A percentile compares a stretch with the other conserved stretches of the same genome.
These are phyloP conservation scores for Chlamydomonas schloesseri DNA, from an alignment of 139 green algal genomes.

Conservation along the genomic window DNA sequence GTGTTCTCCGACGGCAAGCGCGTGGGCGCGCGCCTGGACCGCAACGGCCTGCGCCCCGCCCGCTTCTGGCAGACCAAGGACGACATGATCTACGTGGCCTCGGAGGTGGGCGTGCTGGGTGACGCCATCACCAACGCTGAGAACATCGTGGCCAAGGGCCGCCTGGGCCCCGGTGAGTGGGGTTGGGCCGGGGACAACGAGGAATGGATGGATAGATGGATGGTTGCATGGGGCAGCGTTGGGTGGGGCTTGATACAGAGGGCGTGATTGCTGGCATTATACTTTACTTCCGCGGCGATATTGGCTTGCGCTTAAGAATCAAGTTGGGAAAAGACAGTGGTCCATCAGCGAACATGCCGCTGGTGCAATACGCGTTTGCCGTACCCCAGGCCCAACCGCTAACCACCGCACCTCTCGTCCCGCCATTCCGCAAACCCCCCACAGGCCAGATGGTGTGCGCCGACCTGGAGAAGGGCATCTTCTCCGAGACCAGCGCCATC, in stretches of 20 bases:
- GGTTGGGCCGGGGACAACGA: background rate
- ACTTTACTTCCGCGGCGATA: no score
- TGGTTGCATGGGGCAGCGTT: no score
- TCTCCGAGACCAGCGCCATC: conserved; percentile 91
- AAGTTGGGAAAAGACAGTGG: no score
- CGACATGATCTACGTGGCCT: conserved; percentile 97
- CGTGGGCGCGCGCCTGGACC: conserved; percentile 94
- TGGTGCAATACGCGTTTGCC: no score
- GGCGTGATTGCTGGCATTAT: no score
- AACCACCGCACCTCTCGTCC: no score
- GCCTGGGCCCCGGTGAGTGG: conserved; percentile 86
- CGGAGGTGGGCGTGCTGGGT: conserved; percentile 95
- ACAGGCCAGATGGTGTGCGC: conserved; percentile 94
- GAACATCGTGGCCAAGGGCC: conserved; percentile 92
- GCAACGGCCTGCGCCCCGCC: conserved; percentile 97
- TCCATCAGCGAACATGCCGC: no score
- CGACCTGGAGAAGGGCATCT: conserved; percentile 87
- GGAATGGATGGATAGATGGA: background rate
- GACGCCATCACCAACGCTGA: conserved; percentile 89
- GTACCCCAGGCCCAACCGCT: no score
- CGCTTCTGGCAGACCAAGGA: conserved; percentile 97
- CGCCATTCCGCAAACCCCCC: no score
- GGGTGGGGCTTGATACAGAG: no score
- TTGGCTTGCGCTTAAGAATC: no score
- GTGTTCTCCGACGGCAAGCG: conserved; percentile 96